phyloP scores from a whole-genome alignment of 192 early-diverging fungal species.

The Hyaloraphidium curvatum region DNA sequence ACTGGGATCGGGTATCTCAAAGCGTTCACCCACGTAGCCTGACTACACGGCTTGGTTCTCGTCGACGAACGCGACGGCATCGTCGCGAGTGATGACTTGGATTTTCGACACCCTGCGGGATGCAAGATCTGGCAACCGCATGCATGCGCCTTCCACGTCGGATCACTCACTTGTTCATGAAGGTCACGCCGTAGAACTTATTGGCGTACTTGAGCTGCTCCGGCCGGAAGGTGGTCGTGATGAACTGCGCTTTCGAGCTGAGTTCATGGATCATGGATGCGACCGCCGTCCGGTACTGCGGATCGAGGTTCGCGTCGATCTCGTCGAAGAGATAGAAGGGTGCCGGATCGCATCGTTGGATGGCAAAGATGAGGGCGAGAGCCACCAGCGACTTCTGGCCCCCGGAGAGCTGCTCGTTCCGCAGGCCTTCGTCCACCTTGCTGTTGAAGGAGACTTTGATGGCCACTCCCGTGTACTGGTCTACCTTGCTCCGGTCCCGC shows the following conservation, averaged over 20 bases:
- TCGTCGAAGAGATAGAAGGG: slow-evolving; percentile 99
- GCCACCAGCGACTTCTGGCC: slow-evolving; percentile 98
- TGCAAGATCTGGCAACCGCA: not conserved
- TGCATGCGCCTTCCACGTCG: not conserved
- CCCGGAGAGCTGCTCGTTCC: slow-evolving; percentile 90
- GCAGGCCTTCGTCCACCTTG: slow-evolving; percentile 62
- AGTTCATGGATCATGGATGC: slow-evolving; percentile 87
- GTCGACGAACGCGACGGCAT: slow-evolving; percentile 47
- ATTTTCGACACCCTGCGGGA: slow-evolving; percentile 50
- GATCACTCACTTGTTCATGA: slow-evolving; percentile 49
- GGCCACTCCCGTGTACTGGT: slow-evolving; percentile 70
- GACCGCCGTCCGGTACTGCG: slow-evolving; percentile 80
- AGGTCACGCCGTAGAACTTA: slow-evolving; percentile 96
- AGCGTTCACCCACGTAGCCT: no score
- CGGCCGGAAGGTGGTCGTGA: slow-evolving; percentile 94
- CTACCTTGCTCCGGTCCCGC: slow-evolving; percentile 18
- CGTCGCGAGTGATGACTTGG: slow-evolving; percentile 46
- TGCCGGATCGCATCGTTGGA: slow-evolving; percentile 94
- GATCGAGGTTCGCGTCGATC: slow-evolving; percentile 95
- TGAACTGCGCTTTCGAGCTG: slow-evolving; percentile 71
- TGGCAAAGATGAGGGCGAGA: slow-evolving; percentile 91
- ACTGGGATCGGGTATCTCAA: no score
- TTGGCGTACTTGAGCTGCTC: slow-evolving; percentile 80
- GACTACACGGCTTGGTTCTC: slow-evolving; percentile 12
- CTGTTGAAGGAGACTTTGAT: slow-evolving; percentile 73